Percentiles rank a stretch among this genome's conserved stretches.
These are phyloP conservation scores for Saraca asoca DNA, from an alignment of 331 rosid species.

Conservation along the genomic window DNA sequence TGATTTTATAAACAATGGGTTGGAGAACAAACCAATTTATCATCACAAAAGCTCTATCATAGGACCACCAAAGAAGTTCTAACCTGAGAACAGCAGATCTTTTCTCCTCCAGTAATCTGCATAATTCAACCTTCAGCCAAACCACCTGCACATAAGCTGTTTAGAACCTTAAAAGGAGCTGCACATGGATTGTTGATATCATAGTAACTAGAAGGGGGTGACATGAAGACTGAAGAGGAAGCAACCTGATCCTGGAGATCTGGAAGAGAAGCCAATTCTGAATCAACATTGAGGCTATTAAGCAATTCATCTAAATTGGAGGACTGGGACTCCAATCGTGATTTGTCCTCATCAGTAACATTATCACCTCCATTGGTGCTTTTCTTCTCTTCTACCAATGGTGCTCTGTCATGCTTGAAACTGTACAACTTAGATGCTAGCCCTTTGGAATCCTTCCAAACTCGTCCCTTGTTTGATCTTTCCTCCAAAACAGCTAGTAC, in stretches of 20 bases:
- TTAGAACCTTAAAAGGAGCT: constrained; percentile 43
- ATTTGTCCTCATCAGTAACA: constrained; percentile 38
- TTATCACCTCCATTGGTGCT: constrained; percentile 38
- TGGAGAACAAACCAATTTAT: constrained; percentile 15
- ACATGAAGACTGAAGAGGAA: constrained; percentile 29
- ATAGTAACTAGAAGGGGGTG: constrained; percentile 1
- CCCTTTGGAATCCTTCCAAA: constrained; percentile 78
- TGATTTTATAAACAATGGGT: constrained; percentile 23
- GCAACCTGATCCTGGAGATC: constrained; percentile 89
- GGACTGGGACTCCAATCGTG: constrained; percentile 39
- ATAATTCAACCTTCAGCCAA: constrained; percentile 87
- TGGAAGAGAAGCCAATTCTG: constrained; percentile 64
- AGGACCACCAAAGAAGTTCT: constrained; percentile 26
- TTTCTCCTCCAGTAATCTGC: constrained; percentile 93
- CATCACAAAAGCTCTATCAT: constrained; percentile 6
- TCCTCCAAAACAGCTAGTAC: constrained; percentile 66
- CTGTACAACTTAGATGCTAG: constrained; percentile 83
- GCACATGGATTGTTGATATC: constrained; percentile 22
- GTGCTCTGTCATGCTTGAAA: constrained; percentile 67
- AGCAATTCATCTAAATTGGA: constrained; percentile 61
- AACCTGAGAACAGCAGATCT: constrained; percentile 85
- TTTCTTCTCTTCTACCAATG: constrained; percentile 53
- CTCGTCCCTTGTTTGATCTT: constrained; percentile 58
- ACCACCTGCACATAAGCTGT: constrained; percentile 71
- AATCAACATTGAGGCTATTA: constrained; percentile 53